A percentile compares a stretch with the other conserved stretches of the same genome.
phyloP scores from a whole-genome alignment of 2,329 filamentous ascomycete genomes.

The Davidsoniella australis region DNA sequence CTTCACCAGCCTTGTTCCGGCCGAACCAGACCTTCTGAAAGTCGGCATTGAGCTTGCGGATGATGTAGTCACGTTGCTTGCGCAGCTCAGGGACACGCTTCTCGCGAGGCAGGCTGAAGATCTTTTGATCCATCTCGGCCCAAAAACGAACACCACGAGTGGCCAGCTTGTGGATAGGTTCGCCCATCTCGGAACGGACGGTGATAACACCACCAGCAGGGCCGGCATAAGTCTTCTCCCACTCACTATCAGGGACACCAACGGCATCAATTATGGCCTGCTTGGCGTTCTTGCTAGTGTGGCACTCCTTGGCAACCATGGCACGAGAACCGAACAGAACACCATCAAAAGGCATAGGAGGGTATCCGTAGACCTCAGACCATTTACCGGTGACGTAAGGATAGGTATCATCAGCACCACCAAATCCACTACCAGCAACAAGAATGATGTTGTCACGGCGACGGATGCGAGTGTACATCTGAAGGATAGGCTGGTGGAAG shows the following conservation, averaged over 20 bases:
- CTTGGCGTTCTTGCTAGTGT: conserved; percentile 76
- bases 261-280: conserved; percentile 76
- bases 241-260: conserved; percentile 64
- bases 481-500: conserved; percentile 79
- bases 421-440: conserved; percentile 81
- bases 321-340: conserved; percentile 81
- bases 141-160: conserved; percentile 93
- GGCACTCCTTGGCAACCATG: conserved; percentile 87
- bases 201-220: conserved; percentile 88
- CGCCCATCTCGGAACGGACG: conserved; percentile 95
- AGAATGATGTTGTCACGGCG: conserved; percentile 75
- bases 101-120: conserved; percentile 89
- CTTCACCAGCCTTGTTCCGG: conserved; percentile 60
- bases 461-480: conserved; percentile 81
- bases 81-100: conserved; percentile 77
- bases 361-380: conserved; percentile 75
- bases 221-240: conserved; percentile 89
- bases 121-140: conserved; percentile 98
- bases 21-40: conserved; percentile 98
- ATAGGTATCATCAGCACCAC: conserved; percentile 77
- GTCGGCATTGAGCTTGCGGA: conserved; percentile 88
- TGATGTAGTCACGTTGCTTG: conserved; percentile 80
- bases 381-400: conserved; percentile 81
- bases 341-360: conserved; percentile 87
- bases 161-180: conserved; percentile 96